Base-by-base conservation (phyloP, 2,329 filamentous ascomycete species). In the Tympanopsis confertula region DNA sequence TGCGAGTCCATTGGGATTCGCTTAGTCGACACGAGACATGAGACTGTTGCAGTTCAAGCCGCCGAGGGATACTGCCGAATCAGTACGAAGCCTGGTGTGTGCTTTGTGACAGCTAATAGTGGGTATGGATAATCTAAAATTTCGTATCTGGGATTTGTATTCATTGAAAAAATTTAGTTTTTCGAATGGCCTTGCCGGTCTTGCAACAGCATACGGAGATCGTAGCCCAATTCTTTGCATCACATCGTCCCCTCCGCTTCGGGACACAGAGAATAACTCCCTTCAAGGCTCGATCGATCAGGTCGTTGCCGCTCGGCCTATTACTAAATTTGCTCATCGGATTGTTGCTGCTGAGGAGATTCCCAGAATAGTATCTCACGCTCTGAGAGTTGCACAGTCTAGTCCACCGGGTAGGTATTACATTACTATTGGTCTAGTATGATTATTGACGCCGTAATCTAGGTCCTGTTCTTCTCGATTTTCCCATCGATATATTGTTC, bases 31-130 rank as follows among this genome's bases (percentile, higher is more conserved):
- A 66, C 61, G 1, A 47, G 64, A 30, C 65, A 68, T 44, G 63
- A 68, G 44, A 64, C 64, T 1, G 60, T 59, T 13, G 63, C 64
- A 12, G 60, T 68, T 2, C 62, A 67, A 45, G 65, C 63, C 5
- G 63, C 63, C 0, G 62, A 67, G 45, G 58, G 57, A 5, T 66
- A 66, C 45, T 51, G 60, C 2, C 65, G 63, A 42, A 48, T 65
- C 33, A 57, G 52, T n/a, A 55, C 56, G 1, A 62, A 61, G 39
- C 55, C 61, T 7, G 64, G 61, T 7, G 56, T 59, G n/a, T 62
- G 58, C 40, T 67, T 68, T 39, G 56, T 67, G 2, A 67, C 64
- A 10, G 62, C 63, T 0, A 67, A 67, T 37, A 66, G 62, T 42
- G 62, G 63, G 62, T 64, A 42, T 39, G 57, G 44, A 5, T 26